Evolutionary conservation across 1,139 yeast genomes (phyloP).

Genomic region (Zhuliangozyma blackwelliae): DNA sequence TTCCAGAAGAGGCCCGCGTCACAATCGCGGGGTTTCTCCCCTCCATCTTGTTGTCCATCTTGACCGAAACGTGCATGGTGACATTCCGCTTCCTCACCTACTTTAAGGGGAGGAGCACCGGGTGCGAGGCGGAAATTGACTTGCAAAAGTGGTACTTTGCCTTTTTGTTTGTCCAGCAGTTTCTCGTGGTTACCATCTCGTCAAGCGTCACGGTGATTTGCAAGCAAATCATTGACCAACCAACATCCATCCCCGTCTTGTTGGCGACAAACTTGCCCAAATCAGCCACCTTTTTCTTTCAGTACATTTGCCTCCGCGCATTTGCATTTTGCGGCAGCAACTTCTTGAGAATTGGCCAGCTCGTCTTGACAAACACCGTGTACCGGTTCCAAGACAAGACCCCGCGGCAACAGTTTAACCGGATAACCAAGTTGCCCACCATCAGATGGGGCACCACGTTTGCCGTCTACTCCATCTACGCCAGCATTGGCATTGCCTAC

Average conservation of each 20-base stretch:
- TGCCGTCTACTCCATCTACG: slow-evolving; percentile 72
- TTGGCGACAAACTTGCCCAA: slow-evolving; percentile 75
- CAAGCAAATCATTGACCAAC: slow-evolving; percentile 62
- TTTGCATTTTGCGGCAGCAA: slow-evolving; percentile 68
- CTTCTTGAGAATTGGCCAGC: slow-evolving; percentile 50
- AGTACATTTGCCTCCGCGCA: slow-evolving; percentile 69
- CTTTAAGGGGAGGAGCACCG: slow-evolving; percentile 51
- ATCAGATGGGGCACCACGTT: slow-evolving; percentile 76
- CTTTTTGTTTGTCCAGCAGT: slow-evolving; percentile 76
- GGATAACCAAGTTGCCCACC: slow-evolving; percentile 40
- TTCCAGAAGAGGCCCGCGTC: slow-evolving; percentile 52
- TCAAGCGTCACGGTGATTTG: slow-evolving; percentile 71
- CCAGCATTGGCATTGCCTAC: slow-evolving; percentile 72
- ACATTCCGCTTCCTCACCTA: slow-evolving; percentile 47
- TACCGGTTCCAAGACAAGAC: slow-evolving; percentile 44
- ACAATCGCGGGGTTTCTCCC: slow-evolving; percentile 58
- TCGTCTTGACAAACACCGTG: slow-evolving; percentile 36
- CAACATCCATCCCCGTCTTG: slow-evolving; percentile 65
- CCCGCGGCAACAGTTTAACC: slow-evolving; percentile 52
- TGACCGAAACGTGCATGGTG: slow-evolving; percentile 53
- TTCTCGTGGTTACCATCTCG: slow-evolving; percentile 79
- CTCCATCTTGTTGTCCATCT: slow-evolving; percentile 51
- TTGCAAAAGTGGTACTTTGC: slow-evolving; percentile 65
- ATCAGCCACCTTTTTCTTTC: slow-evolving; percentile 77
- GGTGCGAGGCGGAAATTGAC: slow-evolving; percentile 53